Base-by-base conservation (phyloP, 208 protist species). In the Crithidia expoeki region DNA sequence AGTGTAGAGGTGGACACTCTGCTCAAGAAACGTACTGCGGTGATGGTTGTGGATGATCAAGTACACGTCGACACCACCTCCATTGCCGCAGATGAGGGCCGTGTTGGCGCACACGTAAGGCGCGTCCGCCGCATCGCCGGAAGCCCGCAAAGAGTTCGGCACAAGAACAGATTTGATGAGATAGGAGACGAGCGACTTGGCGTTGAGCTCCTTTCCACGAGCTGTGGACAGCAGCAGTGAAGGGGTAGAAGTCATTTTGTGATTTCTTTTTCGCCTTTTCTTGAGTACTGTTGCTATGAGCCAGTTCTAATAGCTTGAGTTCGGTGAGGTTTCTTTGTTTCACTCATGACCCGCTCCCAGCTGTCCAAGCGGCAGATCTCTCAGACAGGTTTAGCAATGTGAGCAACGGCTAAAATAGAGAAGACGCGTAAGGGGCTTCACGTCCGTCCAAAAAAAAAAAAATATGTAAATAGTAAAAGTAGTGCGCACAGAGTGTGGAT, bases 1-100 rank as follows among this genome's bases (percentile, higher is more conserved):
- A 51, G 72, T 81, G 75, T 96, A 96, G 14, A 96, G 69, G 52
- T 58, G 40, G 44, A 80, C 68, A 0, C 84, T 85, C 42, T 94
- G 91, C 36, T 82, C 74, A 2, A 96, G 74, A 42, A 93, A 86
- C 23, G 79, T 83, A 62, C 73, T 62, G 40, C 88, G 86, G 28
- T 64, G 56, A 49, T 59, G 65, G 47, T 88, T 83, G 63, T 90
- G 64, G n/a, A 93, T 61, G 14, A 55, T 58, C 16, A 93, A 51
- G 62, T 83, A 80, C 3, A 93, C 76, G 32, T 86, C 64, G 1
- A 86, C 59, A 19, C 58, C 51, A 30, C 52, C 23, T 16, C 66
- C 62, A 51, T 76, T 46, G 38, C 66, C 66, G 33, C 74, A 72
- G 9, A 44, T 42, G 16, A 64, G 46, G 11, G 68, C 63, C 19